Conservation (phyloP, 2,329 filamentous ascomycete genomes). For the Emergomyces orientalis region DNA sequence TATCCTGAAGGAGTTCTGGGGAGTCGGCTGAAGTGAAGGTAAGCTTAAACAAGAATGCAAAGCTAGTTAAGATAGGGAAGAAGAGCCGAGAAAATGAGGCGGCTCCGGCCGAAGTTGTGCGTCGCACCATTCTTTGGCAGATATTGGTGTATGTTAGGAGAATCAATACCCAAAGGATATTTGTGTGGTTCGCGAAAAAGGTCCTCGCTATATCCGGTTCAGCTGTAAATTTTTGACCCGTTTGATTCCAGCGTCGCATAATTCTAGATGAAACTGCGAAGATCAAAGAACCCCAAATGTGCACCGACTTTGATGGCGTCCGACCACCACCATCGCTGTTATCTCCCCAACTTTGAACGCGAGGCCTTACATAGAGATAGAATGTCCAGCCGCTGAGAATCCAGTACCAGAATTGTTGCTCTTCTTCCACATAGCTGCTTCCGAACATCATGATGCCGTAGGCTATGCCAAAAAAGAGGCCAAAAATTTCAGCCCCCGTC, state of each 20-base stretch:
- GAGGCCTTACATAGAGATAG: constrained; percentile 38
- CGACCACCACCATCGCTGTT: background rate
- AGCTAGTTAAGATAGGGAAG: constrained; percentile 27
- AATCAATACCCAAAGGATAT: constrained; percentile 65
- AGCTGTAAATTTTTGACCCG: constrained; percentile 91
- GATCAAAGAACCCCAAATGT: constrained; percentile 23
- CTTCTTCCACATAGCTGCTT: constrained; percentile 94
- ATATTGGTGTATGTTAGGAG: constrained; percentile 58
- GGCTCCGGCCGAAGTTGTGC: constrained; percentile 17
- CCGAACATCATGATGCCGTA: constrained; percentile 95
- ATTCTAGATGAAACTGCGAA: constrained; percentile 57
- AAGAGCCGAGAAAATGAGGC: constrained; percentile 23
- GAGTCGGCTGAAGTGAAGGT: constrained; percentile 81
- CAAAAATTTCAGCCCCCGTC: constrained; percentile 26
- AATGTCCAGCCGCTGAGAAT: constrained; percentile 44
- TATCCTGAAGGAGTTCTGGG: constrained; percentile 59
- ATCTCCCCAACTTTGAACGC: constrained; percentile 2
- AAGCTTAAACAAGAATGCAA: constrained; percentile 76
- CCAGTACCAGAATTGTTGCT: constrained; percentile 99
- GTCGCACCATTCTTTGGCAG: constrained; percentile 34
- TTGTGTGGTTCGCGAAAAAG: constrained; percentile 55
- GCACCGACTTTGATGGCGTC: background rate
- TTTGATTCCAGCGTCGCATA: constrained; percentile 83
- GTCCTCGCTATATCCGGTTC: constrained; percentile 72
- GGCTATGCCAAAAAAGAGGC: constrained; percentile 46